phyloP scores from a whole-genome alignment of 495 filamentous ascomycete species.

The Penicillium robsamsonii region DNA sequence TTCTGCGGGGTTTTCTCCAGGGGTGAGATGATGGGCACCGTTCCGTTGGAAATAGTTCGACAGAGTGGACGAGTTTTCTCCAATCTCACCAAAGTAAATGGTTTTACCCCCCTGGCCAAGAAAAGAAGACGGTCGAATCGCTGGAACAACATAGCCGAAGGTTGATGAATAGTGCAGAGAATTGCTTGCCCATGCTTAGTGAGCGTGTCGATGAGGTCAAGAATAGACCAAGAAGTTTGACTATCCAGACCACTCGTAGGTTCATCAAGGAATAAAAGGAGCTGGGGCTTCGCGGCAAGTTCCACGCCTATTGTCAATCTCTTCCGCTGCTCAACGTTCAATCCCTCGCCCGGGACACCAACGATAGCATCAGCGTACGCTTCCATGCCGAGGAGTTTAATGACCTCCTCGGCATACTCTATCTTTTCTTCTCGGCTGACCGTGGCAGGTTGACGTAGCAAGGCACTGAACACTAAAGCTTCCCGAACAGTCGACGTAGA shows the following conservation, averaged over 20 bases:
- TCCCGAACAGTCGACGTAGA: conserved; percentile 81
- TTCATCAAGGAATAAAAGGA: conserved; percentile 86
- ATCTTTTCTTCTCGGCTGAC: conserved; percentile 39
- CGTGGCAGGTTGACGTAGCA: conserved; percentile 70
- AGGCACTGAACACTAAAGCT: conserved; percentile 76
- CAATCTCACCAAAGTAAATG: conserved; percentile 83
- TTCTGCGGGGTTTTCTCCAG: conserved; percentile 69
- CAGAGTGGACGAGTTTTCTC: conserved; percentile 64
- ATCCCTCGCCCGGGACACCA: conserved; percentile 1
- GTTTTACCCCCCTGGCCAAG: conserved; percentile 62
- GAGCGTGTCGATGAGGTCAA: conserved; percentile 64
- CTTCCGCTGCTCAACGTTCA: conserved; percentile 91
- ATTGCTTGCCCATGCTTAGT: conserved; percentile 76
- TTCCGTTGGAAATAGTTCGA: conserved; percentile 66
- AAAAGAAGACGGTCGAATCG: conserved; percentile 79
- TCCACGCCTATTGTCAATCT: conserved; percentile 86
- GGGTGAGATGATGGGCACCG: neutral
- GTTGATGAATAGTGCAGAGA: conserved; percentile 85
- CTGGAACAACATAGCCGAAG: conserved; percentile 79
- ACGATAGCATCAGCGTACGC: conserved; percentile 5
- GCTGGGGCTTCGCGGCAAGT: conserved; percentile 77
- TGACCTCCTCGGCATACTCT: neutral
- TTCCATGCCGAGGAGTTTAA: neutral
- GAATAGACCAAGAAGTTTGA: conserved; percentile 84
- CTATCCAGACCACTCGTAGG: conserved; percentile 81